Evolutionary conservation across 306 rosid genomes (phyloP).

Genomic region (Pyrus pyrifolia): DNA sequence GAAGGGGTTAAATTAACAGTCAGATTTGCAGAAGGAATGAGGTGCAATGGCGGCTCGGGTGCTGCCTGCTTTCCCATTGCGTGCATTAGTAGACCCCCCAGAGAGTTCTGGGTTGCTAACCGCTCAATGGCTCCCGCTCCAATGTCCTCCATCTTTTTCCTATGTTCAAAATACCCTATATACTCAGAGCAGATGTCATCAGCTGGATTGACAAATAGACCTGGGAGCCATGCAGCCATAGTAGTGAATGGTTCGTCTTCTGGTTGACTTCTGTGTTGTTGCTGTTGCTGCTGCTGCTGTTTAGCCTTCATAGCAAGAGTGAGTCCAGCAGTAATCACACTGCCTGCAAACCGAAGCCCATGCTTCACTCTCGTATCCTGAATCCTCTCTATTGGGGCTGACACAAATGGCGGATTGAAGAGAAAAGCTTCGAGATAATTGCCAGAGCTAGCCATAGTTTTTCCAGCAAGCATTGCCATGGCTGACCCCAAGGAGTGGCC

Average conservation of each 20-base stretch:
- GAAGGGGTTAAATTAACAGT: conserved; percentile 37
- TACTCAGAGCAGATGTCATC: conserved; percentile 75
- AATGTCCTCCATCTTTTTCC: conserved; percentile 74
- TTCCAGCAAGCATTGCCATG: conserved; percentile 81
- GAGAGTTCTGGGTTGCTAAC: conserved; percentile 69
- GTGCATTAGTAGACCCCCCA: conserved; percentile 55
- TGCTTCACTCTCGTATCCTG: conserved; percentile 51
- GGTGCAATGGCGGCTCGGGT: conserved; percentile 47
- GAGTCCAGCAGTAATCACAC: conserved; percentile 75
- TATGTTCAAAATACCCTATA: conserved; percentile 79
- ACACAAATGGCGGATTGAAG: conserved; percentile 76
- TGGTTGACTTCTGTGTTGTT: conserved; percentile 15
- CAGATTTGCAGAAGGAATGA: conserved; percentile 79
- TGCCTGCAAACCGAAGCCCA: conserved; percentile 64
- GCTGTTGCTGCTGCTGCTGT: conserved; percentile 18
- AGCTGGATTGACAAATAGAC: conserved; percentile 68
- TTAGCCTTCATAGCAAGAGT: conserved; percentile 62
- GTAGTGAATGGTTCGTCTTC: conserved; percentile 54
- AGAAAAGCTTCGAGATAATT: conserved; percentile 58
- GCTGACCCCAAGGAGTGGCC: conserved; percentile 95
- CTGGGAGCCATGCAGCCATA: conserved; percentile 67
- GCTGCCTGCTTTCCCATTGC: conserved; percentile 66
- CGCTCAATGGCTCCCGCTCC: conserved; percentile 78
- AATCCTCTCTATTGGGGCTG: conserved; percentile 88
- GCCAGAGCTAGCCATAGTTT: conserved; percentile 68